Percentiles rank a stretch among this genome's conserved stretches.
Conservation (phyloP, 495 filamentous ascomycete species). For the Xylaria castorea region DNA sequence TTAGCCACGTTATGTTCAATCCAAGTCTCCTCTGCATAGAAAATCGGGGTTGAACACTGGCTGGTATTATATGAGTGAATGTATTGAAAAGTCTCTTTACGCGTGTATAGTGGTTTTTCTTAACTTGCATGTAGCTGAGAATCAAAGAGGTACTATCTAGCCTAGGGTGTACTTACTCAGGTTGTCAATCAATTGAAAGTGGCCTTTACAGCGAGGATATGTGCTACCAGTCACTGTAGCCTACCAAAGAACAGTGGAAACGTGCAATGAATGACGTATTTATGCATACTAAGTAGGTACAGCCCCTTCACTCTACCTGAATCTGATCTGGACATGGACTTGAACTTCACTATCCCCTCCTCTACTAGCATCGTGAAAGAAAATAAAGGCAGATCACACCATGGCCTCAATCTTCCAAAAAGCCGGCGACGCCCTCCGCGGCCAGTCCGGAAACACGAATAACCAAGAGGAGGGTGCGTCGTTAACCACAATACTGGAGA, state of each 20-base stretch:
- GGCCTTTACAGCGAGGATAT: not conserved
- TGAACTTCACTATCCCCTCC: not conserved
- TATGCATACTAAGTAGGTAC: not conserved
- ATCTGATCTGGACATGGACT: not conserved
- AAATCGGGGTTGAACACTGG: not conserved
- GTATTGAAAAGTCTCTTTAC: too few relatives aligned
- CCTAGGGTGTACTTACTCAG: not conserved
- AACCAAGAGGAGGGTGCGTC: conserved; percentile 37
- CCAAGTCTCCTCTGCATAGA: not conserved
- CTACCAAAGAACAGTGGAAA: not conserved
- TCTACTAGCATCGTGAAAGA: not conserved
- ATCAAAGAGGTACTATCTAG: not conserved
- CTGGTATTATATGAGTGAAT: not conserved
- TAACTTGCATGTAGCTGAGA: not conserved
- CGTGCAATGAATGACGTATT: conserved; percentile 13
- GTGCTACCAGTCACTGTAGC: not conserved
- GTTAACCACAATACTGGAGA: conserved; percentile 36
- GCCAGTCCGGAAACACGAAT: conserved; percentile 15
- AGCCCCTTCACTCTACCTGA: not conserved
- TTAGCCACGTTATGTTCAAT: not conserved
- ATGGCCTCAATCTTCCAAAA: conserved; percentile 37
- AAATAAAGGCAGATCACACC: not conserved
- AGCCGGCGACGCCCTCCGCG: conserved; percentile 32
- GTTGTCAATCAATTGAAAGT: not conserved
- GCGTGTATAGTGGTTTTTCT: too few relatives aligned